Base-by-base conservation (phyloP, 805 yeast genomes). In the Candida taoyuanica region DNA sequence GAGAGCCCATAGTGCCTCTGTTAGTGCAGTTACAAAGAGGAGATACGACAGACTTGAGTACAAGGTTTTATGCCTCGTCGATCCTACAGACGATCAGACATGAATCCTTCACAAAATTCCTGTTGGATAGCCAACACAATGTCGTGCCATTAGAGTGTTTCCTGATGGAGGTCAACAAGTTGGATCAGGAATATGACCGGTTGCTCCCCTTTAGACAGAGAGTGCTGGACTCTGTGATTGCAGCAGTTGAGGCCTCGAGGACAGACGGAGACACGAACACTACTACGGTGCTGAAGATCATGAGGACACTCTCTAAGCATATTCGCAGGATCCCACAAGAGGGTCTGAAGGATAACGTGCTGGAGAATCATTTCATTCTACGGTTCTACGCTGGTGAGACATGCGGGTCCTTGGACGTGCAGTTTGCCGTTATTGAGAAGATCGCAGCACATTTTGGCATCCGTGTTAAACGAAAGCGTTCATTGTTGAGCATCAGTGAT, bases 171-270 rank as follows among this genome's bases (percentile, higher is more conserved):
- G n/a, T 47, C 17, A 36, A 43, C 25, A 29, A 31, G n/a, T 20
- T 51, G 5, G 58, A 54, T 26, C 36, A 47, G 9, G 49, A 47
- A 11, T 52, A 43, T 31, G 54, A 52, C 35, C 23, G 32, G 7
- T 24, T 54, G 9, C 19, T 47, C 3, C 48, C 46, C 6, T 43
- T 25, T 20, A 44, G 58, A 32, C 30, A 37, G 1, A 17, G 14
- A 3, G 33, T 39, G 1, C n/a, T 48, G 1, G 29, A 40, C 1
- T 24, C 31, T 5, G 35, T 41, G 3, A 30, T 40, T 3, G 3
- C n/a, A 8, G 29, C 20, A n/a, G 33, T 48, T 7, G 27, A 27
- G 6, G 1, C 7, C 3, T 37, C 34, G 9, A 23, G 36, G 13
- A 5, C 17, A 7, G 34, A 29, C 9, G 34, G 30, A 4, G 33